Percentiles rank a stretch among this genome's conserved stretches.
Evolutionary conservation across 2,329 filamentous ascomycete species (phyloP).

Genomic region (Pseudocercospora fijiensis): DNA sequence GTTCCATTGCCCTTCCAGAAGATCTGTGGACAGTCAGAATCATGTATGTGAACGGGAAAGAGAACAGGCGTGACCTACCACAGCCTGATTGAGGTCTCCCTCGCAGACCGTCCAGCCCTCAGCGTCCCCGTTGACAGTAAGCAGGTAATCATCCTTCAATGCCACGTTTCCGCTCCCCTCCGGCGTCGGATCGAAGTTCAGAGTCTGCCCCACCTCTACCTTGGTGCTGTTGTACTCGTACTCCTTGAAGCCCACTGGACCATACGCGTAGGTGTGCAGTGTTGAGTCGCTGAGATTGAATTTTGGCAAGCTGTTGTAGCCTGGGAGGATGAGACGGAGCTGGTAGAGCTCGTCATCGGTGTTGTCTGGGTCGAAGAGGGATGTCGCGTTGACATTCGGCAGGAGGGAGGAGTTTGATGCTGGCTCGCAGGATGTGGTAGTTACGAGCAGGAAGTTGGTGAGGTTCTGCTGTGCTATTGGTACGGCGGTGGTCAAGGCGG

Average conservation of each 20-base stretch:
- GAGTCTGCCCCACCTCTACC: slow-evolving; percentile 31
- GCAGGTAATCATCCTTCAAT: slow-evolving; percentile 40
- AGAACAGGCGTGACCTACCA: slow-evolving; percentile 34
- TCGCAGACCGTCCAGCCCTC: slow-evolving; percentile 44
- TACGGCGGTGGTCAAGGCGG: slow-evolving; percentile 13
- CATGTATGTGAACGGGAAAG: not conserved
- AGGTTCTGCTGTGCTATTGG: slow-evolving; percentile 12
- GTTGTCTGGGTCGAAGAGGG: slow-evolving; percentile 42
- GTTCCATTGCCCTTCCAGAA: slow-evolving; percentile 41
- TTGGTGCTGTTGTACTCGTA: slow-evolving; percentile 38
- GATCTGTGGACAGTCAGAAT: slow-evolving; percentile 27
- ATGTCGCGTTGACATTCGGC: slow-evolving; percentile 40
- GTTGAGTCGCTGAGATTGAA: slow-evolving; percentile 42
- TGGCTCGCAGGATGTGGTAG: slow-evolving; percentile 35
- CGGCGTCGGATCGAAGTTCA: slow-evolving; percentile 38
- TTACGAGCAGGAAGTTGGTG: slow-evolving; percentile 44
- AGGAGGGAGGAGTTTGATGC: slow-evolving; percentile 36
- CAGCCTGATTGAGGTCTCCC: slow-evolving; percentile 34
- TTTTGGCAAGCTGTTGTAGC: slow-evolving; percentile 42
- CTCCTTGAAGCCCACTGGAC: slow-evolving; percentile 27
- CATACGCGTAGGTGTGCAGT: slow-evolving; percentile 35
- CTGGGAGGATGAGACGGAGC: slow-evolving; percentile 41
- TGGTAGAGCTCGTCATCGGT: slow-evolving; percentile 35
- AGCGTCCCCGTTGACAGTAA: slow-evolving; percentile 40
- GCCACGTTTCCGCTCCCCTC: slow-evolving; percentile 39